phyloP scores from a whole-genome alignment of 2,329 filamentous ascomycete species.

The Elsinoe fawcettii region DNA sequence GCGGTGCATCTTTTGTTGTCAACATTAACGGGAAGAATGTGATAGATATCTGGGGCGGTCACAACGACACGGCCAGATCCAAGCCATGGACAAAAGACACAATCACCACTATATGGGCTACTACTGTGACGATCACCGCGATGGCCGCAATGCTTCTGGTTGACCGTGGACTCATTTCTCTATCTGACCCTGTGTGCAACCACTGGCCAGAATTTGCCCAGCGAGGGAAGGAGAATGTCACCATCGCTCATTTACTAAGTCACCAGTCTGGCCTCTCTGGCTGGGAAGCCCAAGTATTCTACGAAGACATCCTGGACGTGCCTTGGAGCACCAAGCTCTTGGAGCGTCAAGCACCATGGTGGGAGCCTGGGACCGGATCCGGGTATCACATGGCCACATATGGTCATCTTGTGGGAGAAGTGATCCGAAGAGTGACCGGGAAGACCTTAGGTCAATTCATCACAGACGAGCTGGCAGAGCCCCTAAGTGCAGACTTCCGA shows the following conservation, averaged over 20 bases:
- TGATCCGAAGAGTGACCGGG: constrained; percentile 37
- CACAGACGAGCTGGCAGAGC: constrained; percentile 35
- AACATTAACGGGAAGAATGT: constrained; percentile 36
- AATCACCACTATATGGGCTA: constrained; percentile 21
- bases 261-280: constrained; percentile 35
- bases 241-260: constrained; percentile 36
- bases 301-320: constrained; percentile 31
- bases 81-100: constrained; percentile 36
- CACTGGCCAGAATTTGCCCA: constrained; percentile 43
- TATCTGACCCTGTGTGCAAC: constrained; percentile 32
- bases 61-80: constrained; percentile 7
- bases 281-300: constrained; percentile 29
- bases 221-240: constrained; percentile 36
- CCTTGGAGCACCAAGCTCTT: constrained; percentile 29
- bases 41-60: constrained; percentile 38
- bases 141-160: constrained; percentile 7
- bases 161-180: constrained; percentile 25
- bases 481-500: constrained; percentile 41
- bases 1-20: constrained; percentile 40
- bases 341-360: constrained; percentile 37
- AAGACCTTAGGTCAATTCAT: constrained; percentile 40
- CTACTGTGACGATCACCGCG: not conserved
- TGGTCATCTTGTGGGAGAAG: constrained; percentile 38
- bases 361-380: constrained; percentile 37
- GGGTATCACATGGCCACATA: constrained; percentile 39